Conservation (phyloP, 2,329 filamentous ascomycete species). For the Alternaria arbusti region DNA sequence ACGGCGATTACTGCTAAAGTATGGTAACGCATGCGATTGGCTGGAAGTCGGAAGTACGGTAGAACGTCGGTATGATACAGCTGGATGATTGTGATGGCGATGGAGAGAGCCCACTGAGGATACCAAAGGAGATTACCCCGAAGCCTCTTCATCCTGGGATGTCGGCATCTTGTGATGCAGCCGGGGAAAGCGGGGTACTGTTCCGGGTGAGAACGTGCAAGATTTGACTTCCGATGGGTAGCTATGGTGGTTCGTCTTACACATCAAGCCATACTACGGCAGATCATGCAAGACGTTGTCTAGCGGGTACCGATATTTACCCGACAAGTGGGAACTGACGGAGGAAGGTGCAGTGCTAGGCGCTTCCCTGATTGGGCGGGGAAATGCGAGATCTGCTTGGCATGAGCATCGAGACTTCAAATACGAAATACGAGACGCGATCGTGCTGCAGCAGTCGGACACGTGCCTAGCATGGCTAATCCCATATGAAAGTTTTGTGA, state of each 20-base stretch:
- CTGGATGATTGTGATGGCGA: not conserved
- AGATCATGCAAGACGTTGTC: not conserved
- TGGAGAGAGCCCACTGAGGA: not conserved
- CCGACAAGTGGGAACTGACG: not conserved
- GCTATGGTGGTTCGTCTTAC: not conserved
- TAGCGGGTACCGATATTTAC: not conserved
- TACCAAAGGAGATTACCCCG: slow-evolving; percentile 11
- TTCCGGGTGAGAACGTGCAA: slow-evolving; percentile 29
- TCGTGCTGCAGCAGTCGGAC: not conserved
- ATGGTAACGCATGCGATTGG: not conserved
- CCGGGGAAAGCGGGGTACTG: slow-evolving; percentile 31
- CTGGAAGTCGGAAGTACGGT: slow-evolving; percentile 2
- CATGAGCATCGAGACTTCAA: not conserved
- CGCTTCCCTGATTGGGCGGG: slow-evolving; percentile 14
- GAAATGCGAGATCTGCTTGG: slow-evolving; percentile 22
- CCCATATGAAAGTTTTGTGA: not conserved
- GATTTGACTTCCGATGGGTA: not conserved
- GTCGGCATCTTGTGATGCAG: slow-evolving; percentile 10
- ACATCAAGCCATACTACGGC: slow-evolving; percentile 3
- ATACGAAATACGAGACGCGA: not conserved
- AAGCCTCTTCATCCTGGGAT: not conserved
- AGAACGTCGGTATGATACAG: not conserved
- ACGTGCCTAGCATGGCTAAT: not conserved
- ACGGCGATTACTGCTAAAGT: not conserved
- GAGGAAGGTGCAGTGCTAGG: not conserved